phyloP scores from a whole-genome alignment of 306 rosid species.

The Begonia masoniana region DNA sequence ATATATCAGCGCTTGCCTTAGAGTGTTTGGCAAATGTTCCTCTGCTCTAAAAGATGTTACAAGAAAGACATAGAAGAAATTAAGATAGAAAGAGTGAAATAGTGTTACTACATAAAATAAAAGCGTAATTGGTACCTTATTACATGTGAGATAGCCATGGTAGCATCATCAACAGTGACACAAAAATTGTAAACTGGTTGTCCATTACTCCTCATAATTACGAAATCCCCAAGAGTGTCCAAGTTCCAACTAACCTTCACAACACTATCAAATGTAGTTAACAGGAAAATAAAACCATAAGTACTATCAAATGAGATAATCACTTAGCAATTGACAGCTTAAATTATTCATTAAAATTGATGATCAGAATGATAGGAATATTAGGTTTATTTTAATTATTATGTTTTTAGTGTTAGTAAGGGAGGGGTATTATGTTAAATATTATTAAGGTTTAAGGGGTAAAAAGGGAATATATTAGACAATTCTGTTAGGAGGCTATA shows the following conservation, averaged over 20 bases:
- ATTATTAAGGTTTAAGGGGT: too few species aligned
- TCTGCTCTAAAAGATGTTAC: constrained; percentile 49
- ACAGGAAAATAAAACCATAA: constrained; percentile 1
- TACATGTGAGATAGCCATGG: constrained; percentile 97
- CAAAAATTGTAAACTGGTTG: constrained; percentile 96
- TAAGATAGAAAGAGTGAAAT: not conserved
- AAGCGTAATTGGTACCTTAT: constrained; percentile 46
- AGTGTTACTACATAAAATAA: not conserved
- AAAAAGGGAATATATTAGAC: too few species aligned
- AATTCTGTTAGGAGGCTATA: too few species aligned
- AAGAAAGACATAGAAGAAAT: constrained; percentile 2
- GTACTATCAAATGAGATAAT: not conserved
- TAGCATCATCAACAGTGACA: constrained; percentile 97
- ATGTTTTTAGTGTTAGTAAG: too few species aligned
- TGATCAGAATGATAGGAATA: too few species aligned
- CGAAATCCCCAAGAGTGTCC: constrained; percentile 97
- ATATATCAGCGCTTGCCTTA: constrained; percentile 79
- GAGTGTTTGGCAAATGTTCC: constrained; percentile 79
- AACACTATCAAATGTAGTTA: constrained; percentile 63
- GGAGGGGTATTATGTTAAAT: too few species aligned
- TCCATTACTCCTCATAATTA: constrained; percentile 95
- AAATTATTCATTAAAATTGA: not conserved
- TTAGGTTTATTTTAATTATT: too few species aligned
- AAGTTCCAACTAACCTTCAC: constrained; percentile 98
- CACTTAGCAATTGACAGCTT: not conserved